These are phyloP conservation scores for Epithemia pelagica DNA, from an alignment of 108 stramenopile genomes.

Conservation along the genomic window DNA sequence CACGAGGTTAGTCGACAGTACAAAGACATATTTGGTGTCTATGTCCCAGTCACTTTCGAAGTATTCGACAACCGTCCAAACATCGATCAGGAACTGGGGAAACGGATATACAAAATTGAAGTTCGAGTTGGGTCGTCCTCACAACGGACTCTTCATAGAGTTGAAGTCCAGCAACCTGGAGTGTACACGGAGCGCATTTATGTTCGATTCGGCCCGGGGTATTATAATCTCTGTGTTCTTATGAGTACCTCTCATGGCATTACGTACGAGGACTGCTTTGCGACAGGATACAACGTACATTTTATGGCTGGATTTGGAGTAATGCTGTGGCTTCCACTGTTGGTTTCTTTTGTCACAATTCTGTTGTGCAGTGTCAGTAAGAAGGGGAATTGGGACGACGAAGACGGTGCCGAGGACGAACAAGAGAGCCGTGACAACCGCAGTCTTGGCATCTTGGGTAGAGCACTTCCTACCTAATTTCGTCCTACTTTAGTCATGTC, in stretches of 20 bases:
- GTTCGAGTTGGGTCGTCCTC: slow-evolving; percentile 56
- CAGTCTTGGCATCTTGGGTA: slow-evolving; percentile 7
- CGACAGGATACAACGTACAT: slow-evolving; percentile 75
- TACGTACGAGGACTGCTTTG: slow-evolving; percentile 74
- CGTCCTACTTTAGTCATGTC: no score
- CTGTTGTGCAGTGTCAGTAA: slow-evolving; percentile 34
- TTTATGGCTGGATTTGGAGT: slow-evolving; percentile 65
- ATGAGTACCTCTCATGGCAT: slow-evolving; percentile 65
- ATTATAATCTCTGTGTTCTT: slow-evolving; percentile 50
- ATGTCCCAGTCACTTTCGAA: slow-evolving; percentile 71
- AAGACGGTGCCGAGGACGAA: slow-evolving; percentile 30
- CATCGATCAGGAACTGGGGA: slow-evolving; percentile 50
- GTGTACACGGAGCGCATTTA: slow-evolving; percentile 67
- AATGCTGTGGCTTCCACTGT: slow-evolving; percentile 64
- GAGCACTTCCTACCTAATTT: slow-evolving; percentile 5
- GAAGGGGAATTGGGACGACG: slow-evolving; percentile 53
- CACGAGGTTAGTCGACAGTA: slow-evolving; percentile 66
- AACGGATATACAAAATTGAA: slow-evolving; percentile 56
- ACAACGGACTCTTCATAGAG: slow-evolving; percentile 32
- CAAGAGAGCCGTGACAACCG: not conserved
- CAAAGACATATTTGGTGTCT: slow-evolving; percentile 68
- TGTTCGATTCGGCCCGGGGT: slow-evolving; percentile 66
- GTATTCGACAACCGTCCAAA: slow-evolving; percentile 75
- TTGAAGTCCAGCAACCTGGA: slow-evolving; percentile 46
- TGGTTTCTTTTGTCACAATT: slow-evolving; percentile 20